phyloP scores from a whole-genome alignment of 306 rosid species.

The Trifolium dubium region DNA sequence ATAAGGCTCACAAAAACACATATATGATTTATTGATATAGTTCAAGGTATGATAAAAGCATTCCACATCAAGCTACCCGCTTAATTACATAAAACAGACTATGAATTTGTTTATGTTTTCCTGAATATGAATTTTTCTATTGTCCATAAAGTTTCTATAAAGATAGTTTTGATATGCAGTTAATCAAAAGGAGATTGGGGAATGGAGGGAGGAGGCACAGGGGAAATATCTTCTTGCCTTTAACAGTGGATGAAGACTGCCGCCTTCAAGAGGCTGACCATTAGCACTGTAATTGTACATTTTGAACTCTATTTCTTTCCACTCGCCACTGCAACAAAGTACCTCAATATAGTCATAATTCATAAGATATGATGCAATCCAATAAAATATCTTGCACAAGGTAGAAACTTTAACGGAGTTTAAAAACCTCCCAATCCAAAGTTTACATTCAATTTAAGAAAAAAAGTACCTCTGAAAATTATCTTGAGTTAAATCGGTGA shows the following conservation, averaged over 20 bases:
- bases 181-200: conserved; percentile 22
- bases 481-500: conserved; percentile 30
- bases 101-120: conserved; percentile 13
- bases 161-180: background rate
- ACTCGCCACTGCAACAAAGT: conserved; percentile 66
- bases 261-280: conserved; percentile 86
- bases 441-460: background rate
- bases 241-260: conserved; percentile 89
- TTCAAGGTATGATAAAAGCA: conserved; percentile 13
- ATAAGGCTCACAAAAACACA: background rate
- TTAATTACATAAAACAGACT: conserved; percentile 9
- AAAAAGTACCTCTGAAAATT: conserved; percentile 15
- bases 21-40: background rate
- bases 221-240: conserved; percentile 65
- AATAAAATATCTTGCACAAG: conserved; percentile 30
- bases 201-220: conserved; percentile 11
- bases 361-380: conserved; percentile 31
- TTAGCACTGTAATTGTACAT: conserved; percentile 82
- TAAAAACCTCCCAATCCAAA: background rate
- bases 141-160: background rate
- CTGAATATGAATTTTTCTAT: conserved; percentile 9
- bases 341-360: conserved; percentile 27
- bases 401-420: background rate
- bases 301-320: conserved; percentile 86
- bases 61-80: conserved; percentile 16